A percentile compares a stretch with the other conserved stretches of the same genome.
Evolutionary conservation across 345 rosid genomes (phyloP).

Genomic region (Salix viminalis): DNA sequence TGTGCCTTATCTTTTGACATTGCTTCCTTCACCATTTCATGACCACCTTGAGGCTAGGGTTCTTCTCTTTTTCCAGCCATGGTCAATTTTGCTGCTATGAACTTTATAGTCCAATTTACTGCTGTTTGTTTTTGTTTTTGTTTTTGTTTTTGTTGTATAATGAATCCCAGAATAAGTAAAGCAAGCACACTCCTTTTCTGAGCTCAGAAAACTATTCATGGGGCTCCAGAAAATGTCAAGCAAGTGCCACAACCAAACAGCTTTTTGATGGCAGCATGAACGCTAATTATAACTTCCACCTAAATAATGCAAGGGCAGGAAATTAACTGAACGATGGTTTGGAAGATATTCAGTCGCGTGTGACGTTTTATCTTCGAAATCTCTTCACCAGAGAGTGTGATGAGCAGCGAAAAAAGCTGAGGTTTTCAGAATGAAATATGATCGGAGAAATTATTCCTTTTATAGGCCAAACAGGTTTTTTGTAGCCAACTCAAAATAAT

Average conservation of each 20-base stretch:
- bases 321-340: too few species aligned
- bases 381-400: not conserved
- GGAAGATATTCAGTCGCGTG: not conserved
- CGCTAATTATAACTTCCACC: too few species aligned
- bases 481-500: not conserved
- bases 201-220: too few species aligned
- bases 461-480: not conserved
- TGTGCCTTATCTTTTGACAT: not conserved
- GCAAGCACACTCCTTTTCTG: too few species aligned
- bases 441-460: not conserved
- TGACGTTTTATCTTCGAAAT: not conserved
- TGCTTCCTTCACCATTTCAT: too few species aligned
- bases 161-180: not conserved
- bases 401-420: too few species aligned
- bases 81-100: not conserved
- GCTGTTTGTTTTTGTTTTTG: not conserved
- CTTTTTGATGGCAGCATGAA: too few species aligned
- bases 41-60: not conserved
- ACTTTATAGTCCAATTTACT: not conserved
- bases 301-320: too few species aligned
- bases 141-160: not conserved
- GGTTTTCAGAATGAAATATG: too few species aligned
- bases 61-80: not conserved
- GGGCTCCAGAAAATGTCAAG: too few species aligned
- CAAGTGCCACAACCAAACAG: too few species aligned